A percentile compares a stretch with the other conserved stretches of the same genome.
These are phyloP conservation scores for Eleusine coracana DNA, from an alignment of 176 grass and related monocot species.

Conservation along the genomic window DNA sequence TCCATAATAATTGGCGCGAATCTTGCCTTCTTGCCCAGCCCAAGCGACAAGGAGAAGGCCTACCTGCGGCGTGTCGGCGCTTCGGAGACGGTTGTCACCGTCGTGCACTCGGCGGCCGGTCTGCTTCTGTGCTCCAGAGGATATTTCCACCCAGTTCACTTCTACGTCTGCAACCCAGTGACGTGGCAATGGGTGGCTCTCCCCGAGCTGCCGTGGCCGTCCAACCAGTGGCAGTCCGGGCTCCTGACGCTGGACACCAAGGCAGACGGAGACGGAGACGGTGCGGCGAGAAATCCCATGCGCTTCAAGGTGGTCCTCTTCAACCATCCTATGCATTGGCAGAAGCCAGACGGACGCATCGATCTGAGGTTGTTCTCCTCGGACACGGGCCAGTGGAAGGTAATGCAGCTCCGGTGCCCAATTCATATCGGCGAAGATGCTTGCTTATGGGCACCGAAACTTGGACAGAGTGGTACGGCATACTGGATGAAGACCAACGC, in stretches of 20 bases:
- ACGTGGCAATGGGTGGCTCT: not conserved
- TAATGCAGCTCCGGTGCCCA: not conserved
- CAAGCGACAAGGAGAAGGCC: no score
- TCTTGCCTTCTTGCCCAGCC: no score
- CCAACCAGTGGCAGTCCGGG: no score
- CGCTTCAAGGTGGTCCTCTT: not conserved
- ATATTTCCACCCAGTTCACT: not conserved
- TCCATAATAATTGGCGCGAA: no score
- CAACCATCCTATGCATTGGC: not conserved
- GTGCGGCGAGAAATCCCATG: no score
- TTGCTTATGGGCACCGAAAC: not conserved
- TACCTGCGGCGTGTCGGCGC: no score
- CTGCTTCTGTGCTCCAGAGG: not conserved
- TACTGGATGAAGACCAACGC: not conserved
- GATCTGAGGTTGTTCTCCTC: not conserved
- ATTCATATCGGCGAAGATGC: no score
- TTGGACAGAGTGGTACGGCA: not conserved
- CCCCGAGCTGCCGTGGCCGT: not conserved
- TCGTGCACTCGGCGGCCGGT: not conserved
- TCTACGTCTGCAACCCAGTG: slow-evolving; percentile 2
- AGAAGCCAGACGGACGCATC: not conserved
- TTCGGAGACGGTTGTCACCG: no score
- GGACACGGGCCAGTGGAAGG: not conserved
- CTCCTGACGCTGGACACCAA: not conserved
- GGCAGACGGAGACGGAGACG: no score